phyloP scores from a whole-genome alignment of 352 stramenopile species.

The Phytophthora sansomeana region DNA sequence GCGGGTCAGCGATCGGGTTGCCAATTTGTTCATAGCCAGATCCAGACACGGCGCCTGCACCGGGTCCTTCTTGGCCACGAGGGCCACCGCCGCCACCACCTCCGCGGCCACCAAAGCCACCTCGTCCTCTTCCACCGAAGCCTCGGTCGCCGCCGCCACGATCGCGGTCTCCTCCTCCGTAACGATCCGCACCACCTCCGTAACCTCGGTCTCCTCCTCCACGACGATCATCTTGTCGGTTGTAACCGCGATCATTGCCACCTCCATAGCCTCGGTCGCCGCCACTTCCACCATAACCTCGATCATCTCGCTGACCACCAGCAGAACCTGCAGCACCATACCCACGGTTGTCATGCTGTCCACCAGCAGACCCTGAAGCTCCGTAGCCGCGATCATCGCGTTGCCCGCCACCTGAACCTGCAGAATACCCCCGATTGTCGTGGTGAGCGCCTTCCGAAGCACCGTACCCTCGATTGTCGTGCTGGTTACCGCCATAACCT shows the following conservation, averaged over 20 bases:
- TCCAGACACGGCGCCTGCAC: conserved; percentile 41
- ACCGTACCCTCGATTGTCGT: conserved; percentile 10
- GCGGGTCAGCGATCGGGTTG: conserved; percentile 51
- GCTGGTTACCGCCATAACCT: not conserved
- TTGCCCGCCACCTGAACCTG: not conserved
- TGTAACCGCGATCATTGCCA: conserved; percentile 20
- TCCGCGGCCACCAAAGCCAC: conserved; percentile 6
- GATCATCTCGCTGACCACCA: conserved; percentile 12
- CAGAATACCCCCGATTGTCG: conserved; percentile 5
- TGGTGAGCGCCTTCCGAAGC: conserved; percentile 11
- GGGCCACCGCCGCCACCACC: conserved; percentile 29
- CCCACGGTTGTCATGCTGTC: conserved; percentile 5
- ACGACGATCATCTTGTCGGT: conserved; percentile 23
- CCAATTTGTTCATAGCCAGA: conserved; percentile 62
- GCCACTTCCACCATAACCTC: conserved; percentile 16
- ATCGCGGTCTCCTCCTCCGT: conserved; percentile 3
- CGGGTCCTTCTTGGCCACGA: conserved; percentile 38
- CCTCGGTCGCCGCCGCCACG: conserved; percentile 16
- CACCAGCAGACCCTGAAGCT: not conserved
- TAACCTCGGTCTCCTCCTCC: conserved; percentile 16
- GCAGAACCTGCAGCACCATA: not conserved
- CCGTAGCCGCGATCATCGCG: conserved; percentile 16
- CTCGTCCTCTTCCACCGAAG: conserved; percentile 12
- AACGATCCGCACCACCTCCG: not conserved
- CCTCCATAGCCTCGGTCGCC: conserved; percentile 19